phyloP scores from a whole-genome alignment of 2,329 filamentous ascomycete species.

The Botrytis paeoniae region DNA sequence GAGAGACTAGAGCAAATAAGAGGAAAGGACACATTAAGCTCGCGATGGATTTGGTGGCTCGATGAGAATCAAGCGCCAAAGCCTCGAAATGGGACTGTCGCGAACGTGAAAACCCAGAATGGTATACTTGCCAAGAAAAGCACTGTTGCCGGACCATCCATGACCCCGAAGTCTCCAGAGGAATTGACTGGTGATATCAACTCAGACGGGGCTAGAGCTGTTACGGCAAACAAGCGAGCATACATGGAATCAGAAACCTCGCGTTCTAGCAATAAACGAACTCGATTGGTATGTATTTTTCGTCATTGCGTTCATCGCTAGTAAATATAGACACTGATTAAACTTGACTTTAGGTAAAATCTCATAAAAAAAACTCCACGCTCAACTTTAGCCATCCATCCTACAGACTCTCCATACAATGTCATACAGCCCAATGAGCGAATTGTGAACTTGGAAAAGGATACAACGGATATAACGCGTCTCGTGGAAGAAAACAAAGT shows the following conservation, averaged over 20 bases:
- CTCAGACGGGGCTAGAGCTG: neutral
- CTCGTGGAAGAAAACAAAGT: neutral
- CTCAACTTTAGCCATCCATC: neutral
- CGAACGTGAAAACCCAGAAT: too few species aligned
- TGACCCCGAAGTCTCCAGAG: neutral
- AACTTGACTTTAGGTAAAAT: neutral
- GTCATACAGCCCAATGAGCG: neutral
- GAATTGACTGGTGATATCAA: neutral
- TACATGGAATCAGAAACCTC: neutral
- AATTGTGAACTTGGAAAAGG: neutral
- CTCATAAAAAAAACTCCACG: neutral
- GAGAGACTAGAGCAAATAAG: neutral
- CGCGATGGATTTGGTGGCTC: neutral
- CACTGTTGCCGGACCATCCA: neutral
- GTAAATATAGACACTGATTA: too few species aligned
- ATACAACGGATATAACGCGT: neutral
- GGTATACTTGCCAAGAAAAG: neutral
- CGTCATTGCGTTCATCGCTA: neutral
- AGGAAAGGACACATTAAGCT: neutral
- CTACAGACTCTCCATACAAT: neutral
- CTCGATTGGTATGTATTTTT: neutral
- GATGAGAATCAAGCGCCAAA: neutral
- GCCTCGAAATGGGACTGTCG: neutral
- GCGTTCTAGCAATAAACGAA: neutral
- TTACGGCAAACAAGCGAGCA: neutral